Evolutionary conservation across 2,329 filamentous ascomycete genomes (phyloP), one percentile per base, ranked within the genome.

Genomic region (Cadophora luteo-olivacea): DNA sequence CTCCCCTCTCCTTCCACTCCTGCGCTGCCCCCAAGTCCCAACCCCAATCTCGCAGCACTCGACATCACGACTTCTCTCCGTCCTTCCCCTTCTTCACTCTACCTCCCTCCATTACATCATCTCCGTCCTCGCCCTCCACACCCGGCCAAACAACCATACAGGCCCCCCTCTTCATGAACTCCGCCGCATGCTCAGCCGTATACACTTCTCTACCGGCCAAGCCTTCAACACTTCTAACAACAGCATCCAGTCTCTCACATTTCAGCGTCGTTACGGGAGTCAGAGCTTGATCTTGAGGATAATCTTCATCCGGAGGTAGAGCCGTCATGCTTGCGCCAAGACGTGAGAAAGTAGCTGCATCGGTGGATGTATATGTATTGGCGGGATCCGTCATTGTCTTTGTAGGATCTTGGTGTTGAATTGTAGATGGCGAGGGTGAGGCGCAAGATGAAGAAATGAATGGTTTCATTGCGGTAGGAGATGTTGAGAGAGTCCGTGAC

Each of bases 271-370:
- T 49, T 22, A 49, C 45, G n/a, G 45, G 41, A 45, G 11, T 45
- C 41, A 14, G 36, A 16, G 41, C 12, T 19, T 45, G 41, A 19
- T 1, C 41, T 58, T 16, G 12, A 19, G 19, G 1, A 14, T 24
- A 19, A 6, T 12, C 36, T 61, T 68, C 66, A n/a, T 55, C 61
- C 2, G 61, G 4, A 52, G 66, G 61, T 22, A 64, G 29, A 9
- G 66, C 61, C 9, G 62, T 61, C 14, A 68, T 51, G 24, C 32
- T 54, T 41, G 61, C 61, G 3, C 66, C 66, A 22, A 38, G 61
- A 19, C 54, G 61, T 8, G 66, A 58, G 61, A 68, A 68, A 19
- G 29, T 33, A 1, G 66, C 66, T 33, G 66, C 61, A 4, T 68
- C 61, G 1, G 61, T 52, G 4, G 66, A n/a, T 14, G 66, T 68